Percentiles rank a stretch among this genome's conserved stretches.
These are phyloP conservation scores for Brassica nigra DNA, from an alignment of 345 rosid species.

Conservation along the genomic window DNA sequence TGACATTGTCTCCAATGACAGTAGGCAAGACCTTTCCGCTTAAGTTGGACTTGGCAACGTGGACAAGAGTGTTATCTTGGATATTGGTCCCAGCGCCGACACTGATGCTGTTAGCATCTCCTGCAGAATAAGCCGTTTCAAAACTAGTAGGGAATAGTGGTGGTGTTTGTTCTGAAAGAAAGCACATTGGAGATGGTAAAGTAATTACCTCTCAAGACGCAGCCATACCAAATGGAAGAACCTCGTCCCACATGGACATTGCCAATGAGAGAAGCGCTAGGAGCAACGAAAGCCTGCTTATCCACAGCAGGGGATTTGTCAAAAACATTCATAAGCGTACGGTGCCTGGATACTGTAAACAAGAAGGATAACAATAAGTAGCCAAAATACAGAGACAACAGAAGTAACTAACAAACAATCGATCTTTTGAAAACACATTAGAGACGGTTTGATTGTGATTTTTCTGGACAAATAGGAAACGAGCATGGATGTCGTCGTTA, in stretches of 20 bases:
- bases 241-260: constrained; percentile 72
- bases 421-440: neutral
- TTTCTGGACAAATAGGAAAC: neutral
- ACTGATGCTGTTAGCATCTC: constrained; percentile 74
- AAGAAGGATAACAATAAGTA: neutral
- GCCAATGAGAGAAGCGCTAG: constrained; percentile 80
- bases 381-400: neutral
- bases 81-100: constrained; percentile 81
- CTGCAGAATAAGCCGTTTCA: constrained; percentile 37
- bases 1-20: constrained; percentile 76
- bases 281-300: constrained; percentile 85
- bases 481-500: too few species aligned
- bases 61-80: constrained; percentile 80
- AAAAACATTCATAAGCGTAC: constrained; percentile 80
- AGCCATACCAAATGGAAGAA: constrained; percentile 97
- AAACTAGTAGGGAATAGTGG: neutral
- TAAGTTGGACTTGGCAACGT: constrained; percentile 81
- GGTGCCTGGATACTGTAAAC: constrained; percentile 77
- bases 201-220: constrained; percentile 78
- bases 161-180: neutral
- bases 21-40: constrained; percentile 82
- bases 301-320: constrained; percentile 75
- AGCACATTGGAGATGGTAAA: neutral
- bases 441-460: neutral
- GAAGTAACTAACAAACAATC: neutral